Conservation (phyloP, 108 stramenopile genomes). For the Nitzschia sp. region DNA sequence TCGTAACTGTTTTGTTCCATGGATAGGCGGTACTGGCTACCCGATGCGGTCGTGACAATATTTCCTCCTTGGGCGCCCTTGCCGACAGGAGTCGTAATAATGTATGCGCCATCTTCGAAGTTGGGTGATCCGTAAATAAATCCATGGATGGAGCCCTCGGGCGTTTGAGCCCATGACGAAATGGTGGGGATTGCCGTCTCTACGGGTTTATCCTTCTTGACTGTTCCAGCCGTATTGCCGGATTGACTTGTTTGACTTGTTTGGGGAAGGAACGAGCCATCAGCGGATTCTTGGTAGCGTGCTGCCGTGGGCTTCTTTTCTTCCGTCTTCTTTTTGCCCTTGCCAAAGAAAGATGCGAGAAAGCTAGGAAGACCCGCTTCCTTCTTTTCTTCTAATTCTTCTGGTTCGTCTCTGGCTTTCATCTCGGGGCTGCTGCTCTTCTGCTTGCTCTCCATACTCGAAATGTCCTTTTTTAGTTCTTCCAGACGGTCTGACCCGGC, state of each 20-base stretch:
- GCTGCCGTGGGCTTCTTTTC: too few relatives aligned
- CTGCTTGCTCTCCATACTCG: too few relatives aligned
- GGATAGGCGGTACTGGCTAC: slow-evolving; percentile 71
- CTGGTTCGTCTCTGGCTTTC: too few relatives aligned
- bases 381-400: neutral
- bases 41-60: slow-evolving; percentile 69
- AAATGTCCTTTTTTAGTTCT: neutral
- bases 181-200: slow-evolving; percentile 50
- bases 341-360: neutral
- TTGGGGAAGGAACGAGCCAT: too few relatives aligned
- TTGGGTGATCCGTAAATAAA: slow-evolving; percentile 60
- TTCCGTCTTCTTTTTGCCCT: neutral
- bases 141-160: slow-evolving; percentile 70
- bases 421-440: too few relatives aligned
- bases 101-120: slow-evolving; percentile 19
- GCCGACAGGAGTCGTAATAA: slow-evolving; percentile 10
- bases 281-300: too few relatives aligned
- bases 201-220: too few relatives aligned
- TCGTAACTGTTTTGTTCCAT: neutral
- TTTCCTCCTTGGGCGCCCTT: slow-evolving; percentile 70
- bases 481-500: neutral
- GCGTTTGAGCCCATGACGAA: slow-evolving; percentile 63
- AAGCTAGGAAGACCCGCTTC: neutral
- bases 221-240: too few relatives aligned
- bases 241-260: too few relatives aligned